Base-by-base conservation (phyloP, 768 basidiomycete genomes). In the Tricholoma sp. region DNA sequence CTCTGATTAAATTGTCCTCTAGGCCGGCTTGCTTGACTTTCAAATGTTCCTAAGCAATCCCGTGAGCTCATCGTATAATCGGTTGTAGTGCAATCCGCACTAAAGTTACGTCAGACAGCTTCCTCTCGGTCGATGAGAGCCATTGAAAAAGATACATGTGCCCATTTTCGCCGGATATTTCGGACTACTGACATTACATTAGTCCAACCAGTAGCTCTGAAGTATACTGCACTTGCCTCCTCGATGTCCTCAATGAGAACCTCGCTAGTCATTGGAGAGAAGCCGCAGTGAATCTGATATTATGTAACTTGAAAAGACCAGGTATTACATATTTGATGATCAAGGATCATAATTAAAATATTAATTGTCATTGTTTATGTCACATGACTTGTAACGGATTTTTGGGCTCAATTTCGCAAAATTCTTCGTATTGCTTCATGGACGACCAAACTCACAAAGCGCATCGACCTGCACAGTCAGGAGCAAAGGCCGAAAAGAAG, bases 101-200 rank as follows among this genome's bases (percentile, higher is more conserved):
- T 29, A 78, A 64, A 1, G 78, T 63, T 13, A 78, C 73, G 1
- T 75, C 71, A 24, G 72, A 74, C 17, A 91, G 68, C 24, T 75
- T 77, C 65, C 79, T 81, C 68, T 92, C 86, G 2, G 81, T 79
- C 9, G 77, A 73, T 6, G 84, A 81, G 9, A 94, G 77, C 89
- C 91, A 96, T 64, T 89, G 88, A 64, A 94, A 89, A 13, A 94
- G 70, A 63, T 91, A 89, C 51, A 94, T 79, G 60, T 92, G 90
- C 12, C 85, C 88, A 69, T 86, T 86, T 56, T 93, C 92, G 39
- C 81, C 84, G 3, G 79, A 70, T 24, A 91, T 70, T 65, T 87
- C 83, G 10, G 83, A 76, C 91, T 93, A 58, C 11, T 34, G 49
- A 47, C 50, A 31, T 10, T 45, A 54, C 33, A 61, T 45, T 50